Percentiles rank a stretch among this genome's conserved stretches.
These are phyloP conservation scores for Cutaneotrichosporon cavernicola DNA, from an alignment of 1,284 basidiomycete genomes.

Conservation along the genomic window DNA sequence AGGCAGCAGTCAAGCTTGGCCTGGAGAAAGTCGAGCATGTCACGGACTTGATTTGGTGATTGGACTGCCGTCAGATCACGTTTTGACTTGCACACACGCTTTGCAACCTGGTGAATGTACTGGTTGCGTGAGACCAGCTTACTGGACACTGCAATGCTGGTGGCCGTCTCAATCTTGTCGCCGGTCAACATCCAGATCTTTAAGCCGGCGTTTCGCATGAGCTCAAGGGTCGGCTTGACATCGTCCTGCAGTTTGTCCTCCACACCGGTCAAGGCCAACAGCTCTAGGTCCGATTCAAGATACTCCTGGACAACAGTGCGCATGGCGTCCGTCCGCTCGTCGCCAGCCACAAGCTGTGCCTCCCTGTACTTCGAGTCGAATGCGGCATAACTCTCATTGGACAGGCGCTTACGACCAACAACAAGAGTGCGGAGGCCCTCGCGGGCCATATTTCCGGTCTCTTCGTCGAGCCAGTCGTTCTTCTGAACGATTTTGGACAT, in stretches of 20 bases:
- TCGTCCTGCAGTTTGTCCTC: slow-evolving; percentile 99
- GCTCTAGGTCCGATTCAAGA: slow-evolving; percentile 84
- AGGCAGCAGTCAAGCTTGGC: slow-evolving; percentile 95
- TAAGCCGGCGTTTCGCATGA: slow-evolving; percentile 92
- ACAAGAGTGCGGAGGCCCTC: slow-evolving; percentile 95
- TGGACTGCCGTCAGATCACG: slow-evolving; percentile 61
- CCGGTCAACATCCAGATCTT: slow-evolving; percentile 99
- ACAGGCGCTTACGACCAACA: slow-evolving; percentile 77
- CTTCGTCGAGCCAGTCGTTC: slow-evolving; percentile 99
- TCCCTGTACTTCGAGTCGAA: slow-evolving; percentile 75
- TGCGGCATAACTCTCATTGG: slow-evolving; percentile 65
- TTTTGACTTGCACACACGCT: slow-evolving; percentile 61
- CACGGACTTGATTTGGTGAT: slow-evolving; percentile 74
- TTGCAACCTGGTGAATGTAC: slow-evolving; percentile 95
- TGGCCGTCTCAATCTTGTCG: slow-evolving; percentile 98
- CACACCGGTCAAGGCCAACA: slow-evolving; percentile 92
- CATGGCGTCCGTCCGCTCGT: slow-evolving; percentile 80
- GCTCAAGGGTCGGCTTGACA: slow-evolving; percentile 87
- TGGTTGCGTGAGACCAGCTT: slow-evolving; percentile 95
- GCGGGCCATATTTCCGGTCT: slow-evolving; percentile 96
- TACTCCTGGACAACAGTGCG: slow-evolving; percentile 68
- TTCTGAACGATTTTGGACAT: slow-evolving; percentile 92
- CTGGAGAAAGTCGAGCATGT: slow-evolving; percentile 91
- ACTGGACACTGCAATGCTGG: slow-evolving; percentile 96
- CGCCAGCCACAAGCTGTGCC: slow-evolving; percentile 69